These are phyloP conservation scores for Cercospora sesami DNA, from an alignment of 2,329 filamentous ascomycete species.

Conservation along the genomic window DNA sequence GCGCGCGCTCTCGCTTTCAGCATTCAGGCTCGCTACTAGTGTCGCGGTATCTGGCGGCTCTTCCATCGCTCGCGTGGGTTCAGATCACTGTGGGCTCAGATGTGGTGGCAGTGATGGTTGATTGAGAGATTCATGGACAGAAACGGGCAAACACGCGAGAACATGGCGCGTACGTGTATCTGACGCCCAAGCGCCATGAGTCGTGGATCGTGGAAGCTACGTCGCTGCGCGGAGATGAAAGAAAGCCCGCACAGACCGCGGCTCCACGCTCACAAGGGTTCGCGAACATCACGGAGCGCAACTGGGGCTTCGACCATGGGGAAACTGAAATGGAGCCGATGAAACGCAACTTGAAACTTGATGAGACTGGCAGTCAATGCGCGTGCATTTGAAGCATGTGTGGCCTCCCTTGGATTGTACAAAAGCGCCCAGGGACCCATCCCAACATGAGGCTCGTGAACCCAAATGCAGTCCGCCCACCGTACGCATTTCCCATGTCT, in stretches of 20 bases:
- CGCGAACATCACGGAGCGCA: not conserved
- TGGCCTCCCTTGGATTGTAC: not conserved
- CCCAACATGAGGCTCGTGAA: not conserved
- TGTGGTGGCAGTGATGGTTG: not conserved
- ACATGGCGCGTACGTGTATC: slow-evolving; percentile 18
- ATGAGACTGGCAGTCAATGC: not conserved
- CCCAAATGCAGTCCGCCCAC: not conserved
- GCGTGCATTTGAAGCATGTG: not conserved
- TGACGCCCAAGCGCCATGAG: slow-evolving; percentile 14
- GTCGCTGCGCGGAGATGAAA: not conserved
- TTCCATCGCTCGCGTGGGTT: slow-evolving; percentile 31
- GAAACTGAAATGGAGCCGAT: not conserved
- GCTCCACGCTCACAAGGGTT: not conserved
- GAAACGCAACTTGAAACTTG: not conserved
- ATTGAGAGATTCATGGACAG: slow-evolving; percentile 17
- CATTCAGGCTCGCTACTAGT: slow-evolving; percentile 57
- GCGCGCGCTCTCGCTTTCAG: slow-evolving; percentile 79
- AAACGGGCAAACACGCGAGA: slow-evolving; percentile 28
- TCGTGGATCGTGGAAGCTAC: slow-evolving; percentile 9
- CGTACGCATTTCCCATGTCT: not conserved
- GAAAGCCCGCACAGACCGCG: not conserved
- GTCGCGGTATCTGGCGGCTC: slow-evolving; percentile 37
- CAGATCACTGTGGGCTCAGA: not conserved
- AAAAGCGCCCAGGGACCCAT: not conserved
- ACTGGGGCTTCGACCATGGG: not conserved